Percentiles rank a stretch among this genome's conserved stretches.
These are phyloP conservation scores for Hagleromyces aurorensis DNA, from an alignment of 805 yeast genomes.

Conservation along the genomic window DNA sequence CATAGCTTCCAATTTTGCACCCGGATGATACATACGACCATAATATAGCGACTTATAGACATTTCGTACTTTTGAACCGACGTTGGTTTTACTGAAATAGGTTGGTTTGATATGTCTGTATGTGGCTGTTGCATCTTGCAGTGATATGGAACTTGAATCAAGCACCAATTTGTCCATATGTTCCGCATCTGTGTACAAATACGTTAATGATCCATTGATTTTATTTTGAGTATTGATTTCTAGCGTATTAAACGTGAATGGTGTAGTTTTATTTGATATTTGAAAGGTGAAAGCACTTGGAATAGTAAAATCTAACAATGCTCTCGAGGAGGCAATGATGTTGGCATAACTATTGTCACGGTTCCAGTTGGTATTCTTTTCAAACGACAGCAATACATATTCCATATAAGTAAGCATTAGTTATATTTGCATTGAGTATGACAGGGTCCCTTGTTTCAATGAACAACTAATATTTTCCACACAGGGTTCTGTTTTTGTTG, in stretches of 20 bases:
- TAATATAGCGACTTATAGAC: constrained; percentile 46
- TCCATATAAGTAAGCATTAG: constrained; percentile 82
- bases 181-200: constrained; percentile 56
- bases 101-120: constrained; percentile 50
- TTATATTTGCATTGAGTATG: no score
- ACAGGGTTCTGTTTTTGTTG: no score
- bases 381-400: constrained; percentile 65
- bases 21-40: constrained; percentile 86
- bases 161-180: constrained; percentile 45
- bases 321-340: constrained; percentile 60
- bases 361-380: constrained; percentile 67
- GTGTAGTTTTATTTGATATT: constrained; percentile 63
- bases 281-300: constrained; percentile 62
- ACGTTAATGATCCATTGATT: constrained; percentile 77
- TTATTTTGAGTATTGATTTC: constrained; percentile 53
- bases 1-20: constrained; percentile 83
- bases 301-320: constrained; percentile 61
- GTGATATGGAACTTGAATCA: constrained; percentile 40
- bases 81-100: constrained; percentile 12
- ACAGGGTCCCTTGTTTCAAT: no score
- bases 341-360: constrained; percentile 70
- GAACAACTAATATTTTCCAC: no score
- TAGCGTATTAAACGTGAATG: constrained; percentile 62
- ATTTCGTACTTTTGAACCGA: constrained; percentile 10
- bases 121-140: constrained; percentile 65